Conservation (phyloP, 768 basidiomycete genomes). For the Mycena amicta region DNA sequence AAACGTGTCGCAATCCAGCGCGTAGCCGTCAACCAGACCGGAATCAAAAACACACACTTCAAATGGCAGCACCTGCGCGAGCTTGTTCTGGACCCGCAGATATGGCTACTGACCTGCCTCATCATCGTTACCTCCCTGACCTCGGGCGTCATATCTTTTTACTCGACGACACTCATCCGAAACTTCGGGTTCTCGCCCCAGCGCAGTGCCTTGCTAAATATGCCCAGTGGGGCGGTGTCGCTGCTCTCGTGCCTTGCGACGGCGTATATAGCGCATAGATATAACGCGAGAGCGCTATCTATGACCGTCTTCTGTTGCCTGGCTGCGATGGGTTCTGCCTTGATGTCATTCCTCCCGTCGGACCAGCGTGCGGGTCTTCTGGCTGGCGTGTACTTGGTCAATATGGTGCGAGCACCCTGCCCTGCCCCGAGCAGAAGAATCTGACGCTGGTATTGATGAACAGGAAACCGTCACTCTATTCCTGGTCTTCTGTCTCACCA, state of each 20-base stretch:
- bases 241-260: constrained; percentile 15
- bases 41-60: constrained; percentile 27
- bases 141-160: constrained; percentile 19
- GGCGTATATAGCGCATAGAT: constrained; percentile 16
- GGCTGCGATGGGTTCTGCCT: constrained; percentile 14
- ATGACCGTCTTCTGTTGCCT: constrained; percentile 13
- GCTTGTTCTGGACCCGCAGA: constrained; percentile 16
- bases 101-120: constrained; percentile 14
- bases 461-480: constrained; percentile 17
- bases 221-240: constrained; percentile 19
- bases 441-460: background rate
- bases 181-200: constrained; percentile 21
- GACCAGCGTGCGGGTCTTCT: constrained; percentile 13
- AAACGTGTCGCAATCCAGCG: constrained; percentile 22
- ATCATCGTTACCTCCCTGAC: constrained; percentile 15
- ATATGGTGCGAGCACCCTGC: constrained; percentile 6
- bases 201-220: constrained; percentile 19
- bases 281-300: constrained; percentile 13
- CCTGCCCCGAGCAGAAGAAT: background rate
- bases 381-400: constrained; percentile 20
- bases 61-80: constrained; percentile 21
- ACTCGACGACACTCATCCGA: constrained; percentile 20
- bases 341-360: constrained; percentile 21
- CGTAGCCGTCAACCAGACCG: constrained; percentile 25
- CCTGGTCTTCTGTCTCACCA: constrained; percentile 19